Evolutionary conservation across 768 basidiomycete genomes (phyloP).

Genomic region (Leccinum variicolor): DNA sequence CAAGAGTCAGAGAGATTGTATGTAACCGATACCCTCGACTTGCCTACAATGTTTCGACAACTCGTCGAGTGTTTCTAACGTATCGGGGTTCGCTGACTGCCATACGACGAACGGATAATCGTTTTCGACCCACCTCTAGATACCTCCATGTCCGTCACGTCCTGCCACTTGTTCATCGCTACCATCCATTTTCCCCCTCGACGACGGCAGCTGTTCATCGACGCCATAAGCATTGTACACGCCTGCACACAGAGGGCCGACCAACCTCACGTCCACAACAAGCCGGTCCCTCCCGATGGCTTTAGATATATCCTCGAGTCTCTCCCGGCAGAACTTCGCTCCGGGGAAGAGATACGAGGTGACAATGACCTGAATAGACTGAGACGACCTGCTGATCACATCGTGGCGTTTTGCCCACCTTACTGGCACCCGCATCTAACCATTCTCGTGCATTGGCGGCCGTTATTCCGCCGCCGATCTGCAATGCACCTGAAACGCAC

Average conservation of each 20-base stretch:
- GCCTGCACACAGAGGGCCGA: neutral
- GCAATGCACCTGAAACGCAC: constrained; percentile 58
- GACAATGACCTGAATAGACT: constrained; percentile 76
- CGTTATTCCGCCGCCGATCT: constrained; percentile 92
- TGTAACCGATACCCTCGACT: constrained; percentile 7
- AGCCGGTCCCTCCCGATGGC: constrained; percentile 79
- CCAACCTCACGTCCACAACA: constrained; percentile 92
- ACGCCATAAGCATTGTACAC: neutral
- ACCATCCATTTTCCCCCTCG: constrained; percentile 81
- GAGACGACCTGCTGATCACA: constrained; percentile 3
- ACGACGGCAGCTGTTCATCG: constrained; percentile 67
- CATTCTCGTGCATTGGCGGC: constrained; percentile 77
- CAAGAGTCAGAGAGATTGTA: constrained; percentile 11
- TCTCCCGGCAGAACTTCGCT: constrained; percentile 72
- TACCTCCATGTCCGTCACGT: constrained; percentile 92
- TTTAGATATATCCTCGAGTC: constrained; percentile 59
- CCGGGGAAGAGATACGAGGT: constrained; percentile 92
- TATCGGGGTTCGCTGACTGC: neutral
- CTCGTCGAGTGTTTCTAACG: constrained; percentile 71
- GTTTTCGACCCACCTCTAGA: constrained; percentile 55
- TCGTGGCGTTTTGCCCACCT: constrained; percentile 46
- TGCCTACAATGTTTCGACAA: constrained; percentile 83
- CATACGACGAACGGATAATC: neutral
- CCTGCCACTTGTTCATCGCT: constrained; percentile 99
- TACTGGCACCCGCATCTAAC: constrained; percentile 87